phyloP scores from a whole-genome alignment of 306 rosid species.

The Cucurbita argyrosperma region DNA sequence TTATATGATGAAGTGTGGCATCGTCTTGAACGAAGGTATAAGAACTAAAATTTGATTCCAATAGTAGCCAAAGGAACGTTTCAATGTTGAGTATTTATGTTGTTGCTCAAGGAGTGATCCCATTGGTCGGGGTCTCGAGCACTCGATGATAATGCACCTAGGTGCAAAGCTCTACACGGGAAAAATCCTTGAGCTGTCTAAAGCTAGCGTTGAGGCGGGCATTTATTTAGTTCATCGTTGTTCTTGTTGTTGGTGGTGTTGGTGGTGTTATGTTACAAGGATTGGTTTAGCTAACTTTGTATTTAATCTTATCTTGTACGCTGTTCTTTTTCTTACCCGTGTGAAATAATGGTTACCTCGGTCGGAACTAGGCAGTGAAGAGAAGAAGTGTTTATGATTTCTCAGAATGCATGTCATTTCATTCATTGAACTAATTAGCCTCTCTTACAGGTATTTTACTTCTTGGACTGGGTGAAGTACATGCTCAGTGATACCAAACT shows the following conservation, averaged over 20 bases:
- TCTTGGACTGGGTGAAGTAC: slow-evolving; percentile 91
- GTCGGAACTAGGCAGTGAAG: not conserved
- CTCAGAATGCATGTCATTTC: not conserved
- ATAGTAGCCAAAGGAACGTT: not conserved
- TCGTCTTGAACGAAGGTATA: not conserved
- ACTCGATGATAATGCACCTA: not conserved
- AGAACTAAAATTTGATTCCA: not conserved
- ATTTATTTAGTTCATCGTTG: not conserved
- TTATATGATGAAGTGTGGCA: not conserved
- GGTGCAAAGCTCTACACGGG: not conserved
- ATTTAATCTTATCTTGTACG: not conserved
- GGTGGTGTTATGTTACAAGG: not conserved
- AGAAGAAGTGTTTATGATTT: not conserved
- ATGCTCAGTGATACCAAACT: slow-evolving; percentile 53
- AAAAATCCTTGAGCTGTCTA: not conserved
- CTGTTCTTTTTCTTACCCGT: not conserved
- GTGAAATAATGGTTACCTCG: not conserved
- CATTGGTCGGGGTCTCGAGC: not conserved
- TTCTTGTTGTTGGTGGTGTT: not conserved
- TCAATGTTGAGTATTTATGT: not conserved
- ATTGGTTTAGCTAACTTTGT: not conserved
- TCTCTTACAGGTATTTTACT: slow-evolving; percentile 61
- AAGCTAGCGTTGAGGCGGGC: not conserved
- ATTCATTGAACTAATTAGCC: not conserved
- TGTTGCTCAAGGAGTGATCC: not conserved